Evolutionary conservation across 2,329 filamentous ascomycete genomes (phyloP).

Genomic region (Fusarium chuoi): DNA sequence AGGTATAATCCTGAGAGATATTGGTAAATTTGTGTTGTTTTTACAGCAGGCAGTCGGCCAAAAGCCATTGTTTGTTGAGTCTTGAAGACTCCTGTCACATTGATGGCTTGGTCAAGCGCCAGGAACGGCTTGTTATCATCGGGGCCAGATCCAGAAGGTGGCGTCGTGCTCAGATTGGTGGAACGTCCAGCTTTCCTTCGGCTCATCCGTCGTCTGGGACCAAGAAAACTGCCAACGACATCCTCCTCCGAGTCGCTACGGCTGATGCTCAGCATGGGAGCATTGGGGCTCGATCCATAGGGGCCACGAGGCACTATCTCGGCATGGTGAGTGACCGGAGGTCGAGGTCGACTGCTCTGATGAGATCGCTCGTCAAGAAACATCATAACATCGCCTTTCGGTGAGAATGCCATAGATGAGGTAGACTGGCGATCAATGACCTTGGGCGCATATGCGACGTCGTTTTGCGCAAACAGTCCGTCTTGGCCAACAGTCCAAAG

Average conservation of each 20-base stretch:
- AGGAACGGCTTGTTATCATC: conserved; percentile 56
- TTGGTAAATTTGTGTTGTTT: conserved; percentile 63
- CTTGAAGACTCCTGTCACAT: conserved; percentile 66
- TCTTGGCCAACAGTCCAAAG: conserved; percentile 74
- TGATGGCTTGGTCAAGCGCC: conserved; percentile 67
- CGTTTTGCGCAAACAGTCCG: conserved; percentile 71
- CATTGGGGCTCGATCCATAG: conserved; percentile 60
- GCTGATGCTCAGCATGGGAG: conserved; percentile 64
- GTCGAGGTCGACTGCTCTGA: conserved; percentile 53
- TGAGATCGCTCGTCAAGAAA: conserved; percentile 68
- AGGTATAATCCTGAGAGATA: conserved; percentile 68
- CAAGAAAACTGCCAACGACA: conserved; percentile 68
- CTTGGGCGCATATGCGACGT: conserved; percentile 71
- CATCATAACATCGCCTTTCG: conserved; percentile 68
- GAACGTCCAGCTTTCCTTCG: conserved; percentile 58
- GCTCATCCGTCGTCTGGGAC: conserved; percentile 54
- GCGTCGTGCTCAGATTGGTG: conserved; percentile 63
- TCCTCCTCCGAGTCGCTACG: conserved; percentile 75
- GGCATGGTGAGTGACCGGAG: conserved; percentile 49
- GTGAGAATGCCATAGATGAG: conserved; percentile 69
- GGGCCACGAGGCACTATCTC: conserved; percentile 52
- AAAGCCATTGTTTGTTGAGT: conserved; percentile 72
- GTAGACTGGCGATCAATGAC: conserved; percentile 71
- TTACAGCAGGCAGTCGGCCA: conserved; percentile 64
- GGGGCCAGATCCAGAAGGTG: conserved; percentile 54